Conservation (phyloP, 2,329 filamentous ascomycete genomes). For the Aspergillus flavus region DNA sequence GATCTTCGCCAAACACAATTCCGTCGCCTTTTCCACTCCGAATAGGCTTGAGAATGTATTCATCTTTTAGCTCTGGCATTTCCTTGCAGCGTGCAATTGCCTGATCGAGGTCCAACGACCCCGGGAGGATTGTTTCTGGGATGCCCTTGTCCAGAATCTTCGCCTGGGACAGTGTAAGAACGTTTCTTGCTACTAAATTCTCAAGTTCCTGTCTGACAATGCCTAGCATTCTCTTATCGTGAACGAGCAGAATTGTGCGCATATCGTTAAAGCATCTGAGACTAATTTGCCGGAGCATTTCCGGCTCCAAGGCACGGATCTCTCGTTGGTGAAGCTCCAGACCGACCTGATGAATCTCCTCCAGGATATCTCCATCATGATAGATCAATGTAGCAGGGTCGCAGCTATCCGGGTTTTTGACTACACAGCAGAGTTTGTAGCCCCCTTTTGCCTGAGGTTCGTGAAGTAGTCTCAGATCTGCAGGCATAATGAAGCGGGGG, state of each 20-base stretch:
- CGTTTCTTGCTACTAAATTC: slow-evolving; percentile 19
- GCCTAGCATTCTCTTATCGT: slow-evolving; percentile 39
- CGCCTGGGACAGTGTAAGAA: slow-evolving; percentile 23
- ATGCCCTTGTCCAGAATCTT: slow-evolving; percentile 23
- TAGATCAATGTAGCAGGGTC: background rate
- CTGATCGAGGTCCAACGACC: slow-evolving; percentile 22
- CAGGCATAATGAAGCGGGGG: slow-evolving; percentile 14
- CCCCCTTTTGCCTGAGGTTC: background rate
- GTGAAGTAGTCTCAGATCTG: slow-evolving; percentile 13
- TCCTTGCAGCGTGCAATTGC: slow-evolving; percentile 14
- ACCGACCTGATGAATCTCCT: slow-evolving; percentile 30
- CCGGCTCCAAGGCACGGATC: slow-evolving; percentile 20
- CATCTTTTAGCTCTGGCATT: slow-evolving; percentile 16
- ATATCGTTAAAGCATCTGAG: slow-evolving; percentile 37
- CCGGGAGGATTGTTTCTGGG: slow-evolving; percentile 26
- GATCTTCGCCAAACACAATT: slow-evolving; percentile 3
- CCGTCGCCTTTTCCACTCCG: slow-evolving; percentile 10
- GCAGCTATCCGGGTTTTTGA: background rate
- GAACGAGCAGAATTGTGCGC: slow-evolving; percentile 32
- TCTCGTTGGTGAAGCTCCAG: slow-evolving; percentile 37
- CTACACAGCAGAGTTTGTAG: slow-evolving; percentile 20
- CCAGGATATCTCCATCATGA: slow-evolving; percentile 18
- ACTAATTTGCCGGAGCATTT: slow-evolving; percentile 30
- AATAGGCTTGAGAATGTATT: slow-evolving; percentile 30
- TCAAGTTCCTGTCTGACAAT: slow-evolving; percentile 31